Percentiles rank a stretch among this genome's conserved stretches.
These are phyloP conservation scores for Polysphondylium violaceum DNA, from an alignment of 78 protist genomes.

Conservation along the genomic window DNA sequence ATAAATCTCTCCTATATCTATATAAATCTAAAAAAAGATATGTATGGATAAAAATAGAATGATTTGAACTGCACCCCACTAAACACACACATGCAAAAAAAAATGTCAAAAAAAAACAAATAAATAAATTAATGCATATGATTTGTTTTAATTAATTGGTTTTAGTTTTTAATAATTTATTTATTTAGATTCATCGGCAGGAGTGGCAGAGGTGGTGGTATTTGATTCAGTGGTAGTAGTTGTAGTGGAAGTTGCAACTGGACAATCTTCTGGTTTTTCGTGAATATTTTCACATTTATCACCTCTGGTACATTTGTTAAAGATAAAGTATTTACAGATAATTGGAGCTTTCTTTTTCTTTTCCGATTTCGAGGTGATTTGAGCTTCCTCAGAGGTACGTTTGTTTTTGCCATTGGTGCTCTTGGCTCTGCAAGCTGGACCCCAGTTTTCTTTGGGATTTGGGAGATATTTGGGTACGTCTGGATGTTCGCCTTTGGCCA, in stretches of 20 bases:
- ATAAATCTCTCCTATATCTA: no score
- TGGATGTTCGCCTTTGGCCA: conserved; percentile 59
- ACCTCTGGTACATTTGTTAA: conserved; percentile 21
- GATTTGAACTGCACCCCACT: no score
- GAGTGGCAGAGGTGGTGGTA: neutral
- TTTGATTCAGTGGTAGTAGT: neutral
- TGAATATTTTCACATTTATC: conserved; percentile 43
- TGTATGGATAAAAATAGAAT: no score
- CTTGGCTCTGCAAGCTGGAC: conserved; percentile 81
- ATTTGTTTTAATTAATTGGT: no score
- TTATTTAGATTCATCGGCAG: neutral
- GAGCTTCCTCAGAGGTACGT: neutral
- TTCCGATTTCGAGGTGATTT: neutral
- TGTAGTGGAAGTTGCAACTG: no score
- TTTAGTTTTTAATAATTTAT: no score
- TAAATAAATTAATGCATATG: no score
- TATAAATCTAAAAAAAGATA: no score
- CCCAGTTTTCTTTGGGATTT: conserved; percentile 83
- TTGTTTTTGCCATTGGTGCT: conserved; percentile 2
- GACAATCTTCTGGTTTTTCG: neutral
- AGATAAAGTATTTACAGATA: neutral
- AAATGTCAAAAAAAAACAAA: no score
- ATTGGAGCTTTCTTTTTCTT: conserved; percentile 6
- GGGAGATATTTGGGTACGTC: conserved; percentile 79
- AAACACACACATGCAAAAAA: no score